Evolutionary conservation across 148 eudicot genomes (phyloP), one percentile per base, ranked within the genome.

Genomic region (Polygonum maritimum): DNA sequence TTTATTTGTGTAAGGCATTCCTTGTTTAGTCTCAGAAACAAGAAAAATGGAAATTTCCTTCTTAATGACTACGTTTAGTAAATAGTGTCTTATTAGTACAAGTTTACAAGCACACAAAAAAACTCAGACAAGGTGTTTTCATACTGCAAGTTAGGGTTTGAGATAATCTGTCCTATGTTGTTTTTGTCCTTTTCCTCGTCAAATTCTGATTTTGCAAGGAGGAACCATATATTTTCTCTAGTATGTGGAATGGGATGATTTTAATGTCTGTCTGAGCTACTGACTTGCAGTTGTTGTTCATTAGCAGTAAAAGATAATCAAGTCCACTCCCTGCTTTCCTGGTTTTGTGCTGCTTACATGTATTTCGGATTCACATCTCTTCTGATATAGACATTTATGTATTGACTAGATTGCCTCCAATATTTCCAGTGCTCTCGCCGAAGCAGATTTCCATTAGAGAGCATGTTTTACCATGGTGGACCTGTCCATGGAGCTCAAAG

Each of bases 401-500:
- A 48, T 52, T 58, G 69, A 83, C 79, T 71, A 55, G 40, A 77
- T 48, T 54, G 77, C 51, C 22, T 82, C 31, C 19, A 47, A 69
- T 73, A 47, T 74, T 81, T 71, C 60, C 86, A 95, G 99, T 92
- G 83, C 88, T 95, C 78, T 81, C 89, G 41, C 88, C 96, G 41
- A 82, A 88, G 75, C 84, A 83, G 84, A 89, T 92, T 60, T 89
- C 97, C 31, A 75, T 35, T 22, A 85, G 86, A 85, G 99, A 95
- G 82, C 90, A 87, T 84, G 87, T 92, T 77, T 84, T 95, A 77
- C 96, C 99, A 38, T 74, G 85, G 71, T 94, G 98, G 97, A 75
- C 85, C 77, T 84, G 82, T 81, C 85, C 87, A 72, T 90, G 94
- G 94, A 83, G 83, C 74, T 79, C 79, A 70, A 85, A 76, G 57